Conservation (phyloP, 441 rosid genomes). For the Omphalea diandra region DNA sequence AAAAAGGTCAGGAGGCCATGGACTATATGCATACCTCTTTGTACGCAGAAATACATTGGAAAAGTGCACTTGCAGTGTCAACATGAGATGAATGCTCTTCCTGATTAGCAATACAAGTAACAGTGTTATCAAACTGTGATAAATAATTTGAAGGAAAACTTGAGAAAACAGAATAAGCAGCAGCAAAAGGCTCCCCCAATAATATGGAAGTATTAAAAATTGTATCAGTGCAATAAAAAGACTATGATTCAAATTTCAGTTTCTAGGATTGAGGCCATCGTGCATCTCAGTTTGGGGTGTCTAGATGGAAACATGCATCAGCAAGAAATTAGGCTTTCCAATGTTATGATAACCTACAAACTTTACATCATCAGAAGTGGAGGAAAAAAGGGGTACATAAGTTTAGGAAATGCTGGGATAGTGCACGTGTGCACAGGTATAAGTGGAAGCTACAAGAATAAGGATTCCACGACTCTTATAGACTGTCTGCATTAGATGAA, state of each 20-base stretch:
- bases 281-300: not conserved
- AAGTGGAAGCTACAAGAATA: not conserved
- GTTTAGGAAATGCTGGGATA: not conserved
- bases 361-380: not conserved
- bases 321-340: not conserved
- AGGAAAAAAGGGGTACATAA: not conserved
- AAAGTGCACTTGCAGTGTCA: constrained; percentile 52
- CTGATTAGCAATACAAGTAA: constrained; percentile 36
- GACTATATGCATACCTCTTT: constrained; percentile 54
- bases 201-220: too few relatives aligned
- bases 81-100: constrained; percentile 23
- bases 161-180: not conserved
- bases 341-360: not conserved
- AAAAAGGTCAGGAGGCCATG: not conserved
- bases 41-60: constrained; percentile 63
- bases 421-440: too few relatives aligned
- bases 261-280: not conserved
- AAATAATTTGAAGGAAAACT: not conserved
- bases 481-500: not conserved
- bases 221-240: constrained; percentile 2
- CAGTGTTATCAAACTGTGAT: not conserved
- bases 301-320: not conserved
- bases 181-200: too few relatives aligned
- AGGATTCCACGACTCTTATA: not conserved
- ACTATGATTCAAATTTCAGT: constrained; percentile 2